phyloP scores from a whole-genome alignment of 179 eudicot genomes.

The Beta macrorhiza region DNA sequence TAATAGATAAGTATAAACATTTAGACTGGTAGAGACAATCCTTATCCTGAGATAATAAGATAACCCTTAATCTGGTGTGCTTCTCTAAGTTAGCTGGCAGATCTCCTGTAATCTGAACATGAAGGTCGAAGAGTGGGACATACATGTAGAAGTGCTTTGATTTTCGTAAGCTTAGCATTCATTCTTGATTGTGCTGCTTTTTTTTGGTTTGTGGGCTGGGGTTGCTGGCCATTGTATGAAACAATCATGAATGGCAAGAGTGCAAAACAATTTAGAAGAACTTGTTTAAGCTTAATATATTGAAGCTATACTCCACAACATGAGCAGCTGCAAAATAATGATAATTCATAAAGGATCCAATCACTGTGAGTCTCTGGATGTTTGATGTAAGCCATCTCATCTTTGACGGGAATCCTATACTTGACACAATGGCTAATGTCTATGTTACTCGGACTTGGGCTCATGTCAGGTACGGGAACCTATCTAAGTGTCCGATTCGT shows the following conservation, averaged over 20 bases:
- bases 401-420: not conserved
- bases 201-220: not conserved
- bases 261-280: not conserved
- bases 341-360: no score
- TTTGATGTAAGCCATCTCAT: no score
- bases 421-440: no score
- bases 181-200: not conserved
- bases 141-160: not conserved
- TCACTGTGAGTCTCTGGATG: no score
- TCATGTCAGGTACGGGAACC: no score
- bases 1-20: not conserved
- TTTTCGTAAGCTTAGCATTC: not conserved
- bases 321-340: no score
- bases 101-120: not conserved
- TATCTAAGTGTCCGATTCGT: no score
- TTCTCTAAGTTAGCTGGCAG: not conserved
- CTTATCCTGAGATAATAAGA: not conserved
- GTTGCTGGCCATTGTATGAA: not conserved
- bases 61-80: not conserved
- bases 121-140: not conserved
- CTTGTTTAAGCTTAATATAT: no score
- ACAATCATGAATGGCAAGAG: not conserved
- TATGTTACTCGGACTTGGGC: no score
- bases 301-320: no score
- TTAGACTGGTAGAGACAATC: not conserved